These are phyloP conservation scores for Ophioceras dolichostomum DNA, from an alignment of 2,329 filamentous ascomycete genomes.

Conservation along the genomic window DNA sequence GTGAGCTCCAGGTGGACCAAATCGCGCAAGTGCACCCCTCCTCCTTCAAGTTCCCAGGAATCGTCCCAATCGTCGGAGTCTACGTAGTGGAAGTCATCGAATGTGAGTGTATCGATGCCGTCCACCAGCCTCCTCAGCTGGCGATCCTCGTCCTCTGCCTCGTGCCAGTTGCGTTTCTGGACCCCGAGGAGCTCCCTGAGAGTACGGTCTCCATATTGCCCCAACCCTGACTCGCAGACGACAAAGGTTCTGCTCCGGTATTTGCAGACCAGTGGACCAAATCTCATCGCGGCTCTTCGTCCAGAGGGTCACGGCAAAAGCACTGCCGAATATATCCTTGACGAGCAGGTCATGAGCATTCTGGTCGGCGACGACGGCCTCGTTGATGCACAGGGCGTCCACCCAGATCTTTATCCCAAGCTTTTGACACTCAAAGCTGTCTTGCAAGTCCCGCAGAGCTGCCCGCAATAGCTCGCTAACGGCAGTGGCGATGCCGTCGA, in stretches of 20 bases:
- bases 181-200: background rate
- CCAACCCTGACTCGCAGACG: background rate
- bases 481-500: background rate
- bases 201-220: background rate
- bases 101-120: background rate
- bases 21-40: background rate
- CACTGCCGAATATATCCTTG: background rate
- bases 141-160: background rate
- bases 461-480: background rate
- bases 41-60: background rate
- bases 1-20: background rate
- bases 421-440: background rate
- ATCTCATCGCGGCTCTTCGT: background rate
- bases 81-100: background rate
- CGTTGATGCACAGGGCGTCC: background rate
- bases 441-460: background rate
- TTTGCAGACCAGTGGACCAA: background rate
- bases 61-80: background rate
- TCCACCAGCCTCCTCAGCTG: background rate
- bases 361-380: background rate
- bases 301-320: background rate
- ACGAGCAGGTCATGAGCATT: background rate
- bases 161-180: background rate
- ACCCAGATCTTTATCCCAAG: background rate
- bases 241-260: background rate